Evolutionary conservation across 1,284 basidiomycete genomes (phyloP).

Genomic region (Apiotrichum brassicae): DNA sequence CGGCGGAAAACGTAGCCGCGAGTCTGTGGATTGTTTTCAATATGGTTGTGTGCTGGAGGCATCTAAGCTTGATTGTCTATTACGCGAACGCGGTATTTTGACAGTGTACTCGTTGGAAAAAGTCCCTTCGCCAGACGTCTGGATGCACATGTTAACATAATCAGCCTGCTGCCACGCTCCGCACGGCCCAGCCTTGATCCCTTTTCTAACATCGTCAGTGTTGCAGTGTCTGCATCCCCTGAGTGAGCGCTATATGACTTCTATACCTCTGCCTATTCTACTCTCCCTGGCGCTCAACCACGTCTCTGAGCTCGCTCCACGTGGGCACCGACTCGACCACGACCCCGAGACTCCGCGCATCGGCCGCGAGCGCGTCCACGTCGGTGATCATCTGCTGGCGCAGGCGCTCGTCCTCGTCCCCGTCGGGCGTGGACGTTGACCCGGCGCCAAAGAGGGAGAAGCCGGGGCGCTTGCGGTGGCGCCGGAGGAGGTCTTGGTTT

Average conservation of each 20-base stretch:
- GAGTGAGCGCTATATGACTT: background rate
- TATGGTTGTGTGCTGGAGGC: too few relatives aligned
- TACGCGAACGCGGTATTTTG: too few relatives aligned
- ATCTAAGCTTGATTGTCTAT: too few relatives aligned
- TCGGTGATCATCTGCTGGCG: conserved; percentile 79
- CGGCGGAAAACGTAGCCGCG: too few relatives aligned
- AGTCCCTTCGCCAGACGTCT: too few relatives aligned
- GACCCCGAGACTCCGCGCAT: conserved; percentile 63
- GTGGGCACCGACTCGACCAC: conserved; percentile 52
- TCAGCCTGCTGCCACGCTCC: too few relatives aligned
- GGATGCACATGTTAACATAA: too few relatives aligned
- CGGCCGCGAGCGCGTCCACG: conserved; percentile 70
- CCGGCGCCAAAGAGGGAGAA: conserved; percentile 58
- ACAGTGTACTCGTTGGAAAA: too few relatives aligned
- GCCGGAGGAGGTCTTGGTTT: conserved; percentile 76
- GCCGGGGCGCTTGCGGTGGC: conserved; percentile 70
- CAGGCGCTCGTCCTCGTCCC: conserved; percentile 56
- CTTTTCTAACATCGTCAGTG: too few relatives aligned
- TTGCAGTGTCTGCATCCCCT: too few relatives aligned
- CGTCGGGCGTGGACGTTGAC: conserved; percentile 12
- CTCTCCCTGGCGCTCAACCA: conserved; percentile 33
- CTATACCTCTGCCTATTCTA: conserved; percentile 3
- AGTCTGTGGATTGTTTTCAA: too few relatives aligned
- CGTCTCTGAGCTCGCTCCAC: conserved; percentile 41
- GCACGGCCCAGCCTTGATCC: too few relatives aligned